A percentile compares a stretch with the other conserved stretches of the same genome.
Evolutionary conservation across 2,329 filamentous ascomycete genomes (phyloP).

Genomic region (Penicillium frequentans): DNA sequence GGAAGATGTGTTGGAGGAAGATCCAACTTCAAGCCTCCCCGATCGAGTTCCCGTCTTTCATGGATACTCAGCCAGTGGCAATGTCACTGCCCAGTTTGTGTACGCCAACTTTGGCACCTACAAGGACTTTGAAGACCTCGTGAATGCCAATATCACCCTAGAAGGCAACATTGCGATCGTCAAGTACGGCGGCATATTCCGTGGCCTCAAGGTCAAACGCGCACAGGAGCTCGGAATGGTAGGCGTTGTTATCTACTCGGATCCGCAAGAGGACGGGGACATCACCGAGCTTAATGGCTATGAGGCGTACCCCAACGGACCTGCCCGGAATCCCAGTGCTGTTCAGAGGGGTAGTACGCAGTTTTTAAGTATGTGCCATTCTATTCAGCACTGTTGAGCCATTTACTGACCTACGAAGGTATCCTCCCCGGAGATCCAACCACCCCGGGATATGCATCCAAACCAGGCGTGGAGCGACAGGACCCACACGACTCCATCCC

Average conservation of each 20-base stretch:
- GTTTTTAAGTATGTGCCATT: conserved; percentile 66
- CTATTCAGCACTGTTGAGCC: neutral
- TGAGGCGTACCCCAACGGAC: conserved; percentile 77
- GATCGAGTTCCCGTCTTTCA: conserved; percentile 87
- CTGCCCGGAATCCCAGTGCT: conserved; percentile 81
- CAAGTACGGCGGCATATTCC: conserved; percentile 83
- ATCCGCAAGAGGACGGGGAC: conserved; percentile 84
- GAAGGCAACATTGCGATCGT: conserved; percentile 83
- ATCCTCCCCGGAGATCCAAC: conserved; percentile 73
- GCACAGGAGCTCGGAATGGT: conserved; percentile 89
- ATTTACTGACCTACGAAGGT: conserved; percentile 38
- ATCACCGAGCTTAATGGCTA: conserved; percentile 80
- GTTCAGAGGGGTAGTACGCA: conserved; percentile 87
- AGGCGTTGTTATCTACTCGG: conserved; percentile 79
- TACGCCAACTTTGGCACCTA: conserved; percentile 92
- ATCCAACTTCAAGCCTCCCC: conserved; percentile 70
- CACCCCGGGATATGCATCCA: conserved; percentile 90
- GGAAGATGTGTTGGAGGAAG: conserved; percentile 81
- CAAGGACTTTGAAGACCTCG: conserved; percentile 78
- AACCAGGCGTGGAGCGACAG: conserved; percentile 77
- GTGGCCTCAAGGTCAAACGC: conserved; percentile 88
- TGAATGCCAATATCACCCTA: conserved; percentile 71
- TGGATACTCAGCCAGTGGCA: conserved; percentile 88
- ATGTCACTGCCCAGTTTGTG: conserved; percentile 83
- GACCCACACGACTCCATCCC: conserved; percentile 71